phyloP scores from a whole-genome alignment of 768 basidiomycete species.

The Pleurotus cornucopiae region DNA sequence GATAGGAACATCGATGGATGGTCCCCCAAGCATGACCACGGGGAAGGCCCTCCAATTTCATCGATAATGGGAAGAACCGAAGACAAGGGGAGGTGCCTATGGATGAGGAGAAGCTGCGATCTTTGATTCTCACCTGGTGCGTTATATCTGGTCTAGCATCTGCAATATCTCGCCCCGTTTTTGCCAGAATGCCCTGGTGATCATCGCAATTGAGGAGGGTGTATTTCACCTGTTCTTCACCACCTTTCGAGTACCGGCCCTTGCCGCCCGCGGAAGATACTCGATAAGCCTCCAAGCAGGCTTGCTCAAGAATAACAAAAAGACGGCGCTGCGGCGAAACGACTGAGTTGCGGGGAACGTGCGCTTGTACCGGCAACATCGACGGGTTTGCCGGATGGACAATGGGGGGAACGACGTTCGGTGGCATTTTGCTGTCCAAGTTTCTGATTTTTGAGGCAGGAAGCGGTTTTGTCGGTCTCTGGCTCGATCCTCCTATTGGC shows the following conservation, averaged over 20 bases:
- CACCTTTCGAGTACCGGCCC: constrained; percentile 51
- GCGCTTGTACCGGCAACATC: constrained; percentile 81
- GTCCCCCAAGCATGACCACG: no score
- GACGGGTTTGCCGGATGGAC: constrained; percentile 61
- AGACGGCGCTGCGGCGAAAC: constrained; percentile 59
- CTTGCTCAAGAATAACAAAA: constrained; percentile 89
- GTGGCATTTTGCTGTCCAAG: constrained; percentile 32
- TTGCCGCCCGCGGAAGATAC: constrained; percentile 57
- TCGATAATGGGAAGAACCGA: constrained; percentile 9
- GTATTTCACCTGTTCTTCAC: constrained; percentile 86
- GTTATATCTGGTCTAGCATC: constrained; percentile 99
- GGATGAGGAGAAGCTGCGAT: not conserved
- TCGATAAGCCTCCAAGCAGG: constrained; percentile 94
- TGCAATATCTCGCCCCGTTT: constrained; percentile 96
- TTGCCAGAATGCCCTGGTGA: constrained; percentile 97
- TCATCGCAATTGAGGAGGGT: constrained; percentile 97
- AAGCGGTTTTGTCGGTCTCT: constrained; percentile 64
- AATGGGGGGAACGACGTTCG: constrained; percentile 38
- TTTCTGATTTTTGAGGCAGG: constrained; percentile 47
- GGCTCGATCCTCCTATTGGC: constrained; percentile 18
- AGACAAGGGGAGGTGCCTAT: not conserved
- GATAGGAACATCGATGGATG: no score
- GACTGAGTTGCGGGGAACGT: constrained; percentile 57
- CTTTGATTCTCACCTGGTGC: constrained; percentile 68
- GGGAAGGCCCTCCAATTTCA: constrained; percentile 3